Percentiles rank a stretch among this genome's conserved stretches.
phyloP scores from a whole-genome alignment of 192 early-diverging fungal genomes.

The Lunasporangiospora selenospora region DNA sequence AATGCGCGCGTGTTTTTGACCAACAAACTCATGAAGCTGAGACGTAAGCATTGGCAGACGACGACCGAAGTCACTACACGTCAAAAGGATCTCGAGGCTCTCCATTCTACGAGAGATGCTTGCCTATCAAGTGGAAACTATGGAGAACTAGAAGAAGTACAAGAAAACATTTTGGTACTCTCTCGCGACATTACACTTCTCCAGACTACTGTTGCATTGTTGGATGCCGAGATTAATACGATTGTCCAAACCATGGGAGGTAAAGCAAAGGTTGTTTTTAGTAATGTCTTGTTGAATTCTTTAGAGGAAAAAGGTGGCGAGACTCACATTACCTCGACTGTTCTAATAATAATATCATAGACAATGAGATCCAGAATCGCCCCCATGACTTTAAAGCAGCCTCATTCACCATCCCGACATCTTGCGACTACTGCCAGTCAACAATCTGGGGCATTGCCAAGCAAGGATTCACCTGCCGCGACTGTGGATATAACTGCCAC shows the following conservation, averaged over 20 bases:
- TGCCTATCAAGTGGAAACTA: slow-evolving; percentile 55
- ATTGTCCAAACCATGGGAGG: slow-evolving; percentile 73
- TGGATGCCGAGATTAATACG: slow-evolving; percentile 65
- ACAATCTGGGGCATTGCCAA: slow-evolving; percentile 84
- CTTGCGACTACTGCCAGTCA: slow-evolving; percentile 75
- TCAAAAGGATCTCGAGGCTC: slow-evolving; percentile 58
- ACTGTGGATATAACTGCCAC: slow-evolving; percentile 78
- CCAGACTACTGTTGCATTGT: slow-evolving; percentile 48
- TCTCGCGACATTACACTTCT: slow-evolving; percentile 59
- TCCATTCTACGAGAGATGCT: slow-evolving; percentile 53
- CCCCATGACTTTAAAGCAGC: slow-evolving; percentile 71
- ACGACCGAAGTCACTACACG: slow-evolving; percentile 57
- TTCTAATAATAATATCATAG: too few relatives aligned
- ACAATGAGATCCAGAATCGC: slow-evolving; percentile 54
- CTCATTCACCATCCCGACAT: slow-evolving; percentile 77
- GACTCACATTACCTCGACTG: too few relatives aligned
- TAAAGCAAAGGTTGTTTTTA: too few relatives aligned
- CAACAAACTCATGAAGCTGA: slow-evolving; percentile 69
- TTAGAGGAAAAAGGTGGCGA: too few relatives aligned
- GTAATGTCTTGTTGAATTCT: too few relatives aligned
- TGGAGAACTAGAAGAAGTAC: slow-evolving; percentile 68
- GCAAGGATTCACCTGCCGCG: slow-evolving; percentile 70
- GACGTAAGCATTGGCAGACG: slow-evolving; percentile 54
- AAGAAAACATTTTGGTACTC: slow-evolving; percentile 60
- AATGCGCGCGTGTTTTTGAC: slow-evolving; percentile 64